Base-by-base conservation (phyloP, 768 basidiomycete species). In the Gelatoporia subvermispora region DNA sequence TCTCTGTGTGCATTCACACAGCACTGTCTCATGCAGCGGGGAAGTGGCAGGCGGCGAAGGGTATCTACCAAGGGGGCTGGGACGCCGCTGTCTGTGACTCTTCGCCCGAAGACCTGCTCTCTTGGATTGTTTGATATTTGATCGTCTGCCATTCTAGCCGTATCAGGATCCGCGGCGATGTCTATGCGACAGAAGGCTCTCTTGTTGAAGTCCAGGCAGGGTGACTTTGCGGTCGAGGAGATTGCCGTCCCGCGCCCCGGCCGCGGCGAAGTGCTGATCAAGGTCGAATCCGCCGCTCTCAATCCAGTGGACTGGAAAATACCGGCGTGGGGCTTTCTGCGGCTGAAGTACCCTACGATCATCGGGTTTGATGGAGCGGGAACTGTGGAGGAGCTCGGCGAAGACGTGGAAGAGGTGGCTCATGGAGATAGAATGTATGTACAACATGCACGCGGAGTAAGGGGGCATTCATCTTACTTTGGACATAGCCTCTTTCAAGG, bases 391-490 rank as follows among this genome's bases (percentile, higher is more conserved):
- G 63, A 60, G 3, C 56, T 73, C 17, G 76, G 74, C 7, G 57
- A 63, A 10, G 69, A 59, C 7, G 73, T 74, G 1, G 50, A 44
- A 17, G 48, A 53, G 8, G 67, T 69, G 40, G 55, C 52, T 25
- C 62, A 64, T n/a, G 74, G 75, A 34, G 71, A 76, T 53, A 64
- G 60, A 47, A 70, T 76, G 71, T 70, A 58, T 24, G 62, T 47
- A 17, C 20, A n/a, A n/a, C n/a, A n/a, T n/a, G n/a, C n/a, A n/a
- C n/a, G n/a, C n/a, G n/a, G n/a, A n/a, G n/a, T n/a, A n/a, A n/a
- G n/a, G n/a, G n/a, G n/a, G n/a, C n/a, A n/a, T n/a, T n/a, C n/a
- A n/a, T n/a, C n/a, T n/a, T n/a, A n/a, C n/a, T n/a, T n/a, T n/a
- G n/a, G n/a, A 3, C 24, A 7, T 8, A 31, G 43, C n/a, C 3